Evolutionary conservation across 805 yeast genomes (phyloP).

Genomic region (Ogataea salicorniae): DNA sequence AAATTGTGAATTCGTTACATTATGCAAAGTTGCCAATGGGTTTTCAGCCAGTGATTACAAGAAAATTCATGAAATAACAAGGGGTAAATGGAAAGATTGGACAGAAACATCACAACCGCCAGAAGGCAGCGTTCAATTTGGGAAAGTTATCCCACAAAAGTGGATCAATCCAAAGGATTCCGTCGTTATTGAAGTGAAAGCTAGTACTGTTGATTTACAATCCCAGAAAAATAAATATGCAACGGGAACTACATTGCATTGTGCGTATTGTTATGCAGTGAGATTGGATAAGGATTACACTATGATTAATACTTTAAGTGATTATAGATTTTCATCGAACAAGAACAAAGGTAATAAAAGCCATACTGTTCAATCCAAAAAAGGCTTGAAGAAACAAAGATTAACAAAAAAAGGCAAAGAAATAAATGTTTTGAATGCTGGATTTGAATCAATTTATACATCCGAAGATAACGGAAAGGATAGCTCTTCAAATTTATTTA

Average conservation of each 20-base stretch:
- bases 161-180: slow-evolving; percentile 83
- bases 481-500: slow-evolving; percentile 33
- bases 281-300: slow-evolving; percentile 64
- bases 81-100: slow-evolving; percentile 53
- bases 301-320: slow-evolving; percentile 50
- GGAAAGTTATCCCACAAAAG: slow-evolving; percentile 54
- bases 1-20: slow-evolving; percentile 47
- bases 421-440: slow-evolving; percentile 12
- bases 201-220: slow-evolving; percentile 59
- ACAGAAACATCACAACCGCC: slow-evolving; percentile 39
- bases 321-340: slow-evolving; percentile 33
- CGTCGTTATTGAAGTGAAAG: slow-evolving; percentile 76
- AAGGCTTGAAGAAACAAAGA: slow-evolving; percentile 19
- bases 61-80: slow-evolving; percentile 50
- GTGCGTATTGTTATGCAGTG: slow-evolving; percentile 65
- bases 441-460: background rate
- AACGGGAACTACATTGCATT: slow-evolving; percentile 65
- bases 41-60: slow-evolving; percentile 59
- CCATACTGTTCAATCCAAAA: slow-evolving; percentile 21
- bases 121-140: slow-evolving; percentile 42
- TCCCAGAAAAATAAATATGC: slow-evolving; percentile 44
- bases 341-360: slow-evolving; percentile 12
- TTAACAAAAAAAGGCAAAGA: slow-evolving; percentile 15
- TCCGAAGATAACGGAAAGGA: background rate
- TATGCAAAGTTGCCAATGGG: slow-evolving; percentile 84